These are phyloP conservation scores for Cynara cardunculus DNA, from an alignment of 129 eudicot species.

Conservation along the genomic window DNA sequence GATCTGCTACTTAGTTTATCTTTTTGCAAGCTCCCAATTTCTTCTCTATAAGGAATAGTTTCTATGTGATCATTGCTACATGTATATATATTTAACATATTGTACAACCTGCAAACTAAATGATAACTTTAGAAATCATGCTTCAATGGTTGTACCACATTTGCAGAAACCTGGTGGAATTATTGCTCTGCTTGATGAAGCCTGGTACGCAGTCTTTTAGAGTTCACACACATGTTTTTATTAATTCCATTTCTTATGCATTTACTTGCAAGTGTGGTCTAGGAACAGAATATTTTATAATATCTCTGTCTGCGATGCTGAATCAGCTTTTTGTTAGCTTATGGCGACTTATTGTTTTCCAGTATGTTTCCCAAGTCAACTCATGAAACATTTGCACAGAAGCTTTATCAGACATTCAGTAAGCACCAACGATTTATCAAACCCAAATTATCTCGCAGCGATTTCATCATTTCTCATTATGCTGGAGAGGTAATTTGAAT, in stretches of 20 bases:
- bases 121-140: slow-evolving; percentile 1
- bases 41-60: slow-evolving; percentile 7
- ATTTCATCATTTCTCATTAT: slow-evolving; percentile 89
- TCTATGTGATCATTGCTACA: slow-evolving; percentile 14
- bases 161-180: slow-evolving; percentile 99
- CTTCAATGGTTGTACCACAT: slow-evolving; percentile 8
- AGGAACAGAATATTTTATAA: neutral
- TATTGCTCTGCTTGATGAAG: slow-evolving; percentile 97
- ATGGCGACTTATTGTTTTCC: slow-evolving; percentile 34
- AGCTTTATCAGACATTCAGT: slow-evolving; percentile 90
- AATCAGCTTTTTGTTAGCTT: slow-evolving; percentile 12
- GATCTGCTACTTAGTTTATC: slow-evolving; percentile 2
- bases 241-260: slow-evolving; percentile 14
- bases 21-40: neutral
- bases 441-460: slow-evolving; percentile 91
- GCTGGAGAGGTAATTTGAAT: slow-evolving; percentile 82
- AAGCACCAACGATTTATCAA: slow-evolving; percentile 79
- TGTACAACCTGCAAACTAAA: slow-evolving; percentile 10
- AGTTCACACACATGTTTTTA: neutral
- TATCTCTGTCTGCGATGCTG: slow-evolving; percentile 5
- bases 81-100: slow-evolving; percentile 13
- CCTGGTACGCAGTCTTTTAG: slow-evolving; percentile 57
- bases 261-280: slow-evolving; percentile 1
- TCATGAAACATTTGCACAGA: slow-evolving; percentile 90
- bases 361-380: slow-evolving; percentile 99